These are phyloP conservation scores for Cladosporium sp. DNA, from an alignment of 2,329 filamentous ascomycete species.

Conservation along the genomic window DNA sequence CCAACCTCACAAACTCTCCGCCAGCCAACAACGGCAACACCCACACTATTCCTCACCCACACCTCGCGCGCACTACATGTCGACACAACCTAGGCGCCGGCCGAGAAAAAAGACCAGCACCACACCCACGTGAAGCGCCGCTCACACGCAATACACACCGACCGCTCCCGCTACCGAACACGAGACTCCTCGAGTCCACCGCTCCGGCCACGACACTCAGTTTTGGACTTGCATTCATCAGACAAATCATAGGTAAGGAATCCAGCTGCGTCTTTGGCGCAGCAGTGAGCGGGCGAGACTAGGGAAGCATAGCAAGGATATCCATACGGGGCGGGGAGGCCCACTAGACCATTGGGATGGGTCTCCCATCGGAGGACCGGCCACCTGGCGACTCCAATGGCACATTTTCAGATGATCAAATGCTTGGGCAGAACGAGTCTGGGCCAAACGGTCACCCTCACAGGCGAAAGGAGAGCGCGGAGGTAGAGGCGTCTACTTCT, in stretches of 20 bases:
- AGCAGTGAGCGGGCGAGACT: neutral
- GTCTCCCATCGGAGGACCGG: slow-evolving; percentile 26
- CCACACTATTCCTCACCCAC: no score
- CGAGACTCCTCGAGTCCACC: neutral
- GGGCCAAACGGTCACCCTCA: neutral
- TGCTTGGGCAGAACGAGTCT: neutral
- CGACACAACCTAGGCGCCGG: slow-evolving; percentile 10
- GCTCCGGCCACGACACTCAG: neutral
- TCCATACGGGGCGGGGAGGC: slow-evolving; percentile 9
- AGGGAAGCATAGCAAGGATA: slow-evolving; percentile 2
- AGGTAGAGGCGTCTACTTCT: neutral
- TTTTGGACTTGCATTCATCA: neutral
- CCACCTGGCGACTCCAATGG: slow-evolving; percentile 23
- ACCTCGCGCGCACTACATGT: neutral
- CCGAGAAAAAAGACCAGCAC: slow-evolving; percentile 11
- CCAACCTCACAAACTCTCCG: no score
- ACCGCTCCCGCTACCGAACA: neutral
- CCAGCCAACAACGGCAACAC: no score
- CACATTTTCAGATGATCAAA: slow-evolving; percentile 1
- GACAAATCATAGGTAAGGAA: neutral
- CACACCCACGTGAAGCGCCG: slow-evolving; percentile 7
- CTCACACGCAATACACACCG: neutral
- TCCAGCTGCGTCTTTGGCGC: neutral
- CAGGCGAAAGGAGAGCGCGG: neutral
- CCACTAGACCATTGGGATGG: slow-evolving; percentile 23